A percentile compares a stretch with the other conserved stretches of the same genome.
Conservation (phyloP, 805 yeast species). For the Pichia cephalocereana region DNA sequence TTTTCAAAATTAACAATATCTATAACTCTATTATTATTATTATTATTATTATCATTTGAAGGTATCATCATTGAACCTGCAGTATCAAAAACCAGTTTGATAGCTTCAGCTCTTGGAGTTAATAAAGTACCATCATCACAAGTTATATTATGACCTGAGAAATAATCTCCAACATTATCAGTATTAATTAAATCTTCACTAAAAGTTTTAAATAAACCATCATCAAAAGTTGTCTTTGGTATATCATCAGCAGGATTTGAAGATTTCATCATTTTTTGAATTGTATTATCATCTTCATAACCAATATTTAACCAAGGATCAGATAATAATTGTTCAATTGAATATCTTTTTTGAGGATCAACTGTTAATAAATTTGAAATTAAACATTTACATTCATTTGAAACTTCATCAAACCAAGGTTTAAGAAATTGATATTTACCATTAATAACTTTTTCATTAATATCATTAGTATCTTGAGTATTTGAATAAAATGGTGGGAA, state of each 20-base stretch:
- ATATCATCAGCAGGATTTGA: constrained; percentile 22
- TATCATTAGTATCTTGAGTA: constrained; percentile 39
- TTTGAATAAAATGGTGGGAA: constrained; percentile 74
- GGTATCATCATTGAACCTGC: constrained; percentile 16
- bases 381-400: constrained; percentile 59
- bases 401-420: constrained; percentile 89
- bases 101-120: constrained; percentile 32
- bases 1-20: background rate
- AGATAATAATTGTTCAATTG: constrained; percentile 53
- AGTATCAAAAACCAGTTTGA: constrained; percentile 29
- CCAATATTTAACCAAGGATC: constrained; percentile 59
- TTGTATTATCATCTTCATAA: constrained; percentile 16
- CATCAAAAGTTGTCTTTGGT: constrained; percentile 23
- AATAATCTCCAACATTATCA: constrained; percentile 16
- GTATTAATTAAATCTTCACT: constrained; percentile 19
- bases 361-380: constrained; percentile 59
- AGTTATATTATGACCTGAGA: constrained; percentile 9
- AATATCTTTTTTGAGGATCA: constrained; percentile 59
- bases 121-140: constrained; percentile 5
- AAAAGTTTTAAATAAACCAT: constrained; percentile 19
- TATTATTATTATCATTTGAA: no score
- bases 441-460: constrained; percentile 58
- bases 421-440: constrained; percentile 67
- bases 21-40: constrained; percentile 12
- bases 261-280: background rate